These are phyloP conservation scores for Paramyrothecium sp. DNA, from an alignment of 2,329 filamentous ascomycete genomes.

Conservation along the genomic window DNA sequence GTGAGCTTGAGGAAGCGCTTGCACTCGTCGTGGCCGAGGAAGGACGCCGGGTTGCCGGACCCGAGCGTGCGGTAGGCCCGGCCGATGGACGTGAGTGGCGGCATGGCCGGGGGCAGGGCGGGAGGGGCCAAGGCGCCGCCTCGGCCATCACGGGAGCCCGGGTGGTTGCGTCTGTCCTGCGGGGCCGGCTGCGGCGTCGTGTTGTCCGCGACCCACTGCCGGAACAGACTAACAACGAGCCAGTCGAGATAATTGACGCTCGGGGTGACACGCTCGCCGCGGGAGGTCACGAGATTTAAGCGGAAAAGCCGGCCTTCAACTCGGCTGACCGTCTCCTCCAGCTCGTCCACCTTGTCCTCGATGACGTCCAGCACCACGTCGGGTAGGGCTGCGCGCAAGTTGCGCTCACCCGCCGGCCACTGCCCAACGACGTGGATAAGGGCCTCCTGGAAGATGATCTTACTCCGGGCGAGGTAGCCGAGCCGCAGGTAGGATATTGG, in stretches of 20 bases:
- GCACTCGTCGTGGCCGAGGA: slow-evolving; percentile 81
- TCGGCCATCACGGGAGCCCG: slow-evolving; percentile 22
- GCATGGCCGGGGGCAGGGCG: slow-evolving; percentile 34
- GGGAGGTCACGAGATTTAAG: slow-evolving; percentile 72
- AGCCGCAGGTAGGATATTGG: slow-evolving; percentile 89
- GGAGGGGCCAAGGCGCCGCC: slow-evolving; percentile 9
- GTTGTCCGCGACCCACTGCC: slow-evolving; percentile 91
- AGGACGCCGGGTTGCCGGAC: slow-evolving; percentile 54
- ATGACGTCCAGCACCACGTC: slow-evolving; percentile 81
- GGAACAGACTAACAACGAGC: slow-evolving; percentile 82
- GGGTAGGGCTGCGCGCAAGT: slow-evolving; percentile 72
- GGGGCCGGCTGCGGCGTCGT: slow-evolving; percentile 65
- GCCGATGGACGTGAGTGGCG: slow-evolving; percentile 60
- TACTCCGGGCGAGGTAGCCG: slow-evolving; percentile 80
- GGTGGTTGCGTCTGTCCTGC: slow-evolving; percentile 23
- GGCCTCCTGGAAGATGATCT: slow-evolving; percentile 82
- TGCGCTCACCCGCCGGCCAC: slow-evolving; percentile 80
- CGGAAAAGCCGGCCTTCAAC: slow-evolving; percentile 82
- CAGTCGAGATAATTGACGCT: slow-evolving; percentile 82
- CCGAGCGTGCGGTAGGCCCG: slow-evolving; percentile 78
- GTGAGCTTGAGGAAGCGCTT: slow-evolving; percentile 86
- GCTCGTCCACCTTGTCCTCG: slow-evolving; percentile 91
- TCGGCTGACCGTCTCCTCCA: slow-evolving; percentile 77
- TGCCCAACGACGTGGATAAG: slow-evolving; percentile 92
- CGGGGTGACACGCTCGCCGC: slow-evolving; percentile 81